phyloP scores from a whole-genome alignment of 805 yeast genomes.

The Priceomyces castillae region DNA sequence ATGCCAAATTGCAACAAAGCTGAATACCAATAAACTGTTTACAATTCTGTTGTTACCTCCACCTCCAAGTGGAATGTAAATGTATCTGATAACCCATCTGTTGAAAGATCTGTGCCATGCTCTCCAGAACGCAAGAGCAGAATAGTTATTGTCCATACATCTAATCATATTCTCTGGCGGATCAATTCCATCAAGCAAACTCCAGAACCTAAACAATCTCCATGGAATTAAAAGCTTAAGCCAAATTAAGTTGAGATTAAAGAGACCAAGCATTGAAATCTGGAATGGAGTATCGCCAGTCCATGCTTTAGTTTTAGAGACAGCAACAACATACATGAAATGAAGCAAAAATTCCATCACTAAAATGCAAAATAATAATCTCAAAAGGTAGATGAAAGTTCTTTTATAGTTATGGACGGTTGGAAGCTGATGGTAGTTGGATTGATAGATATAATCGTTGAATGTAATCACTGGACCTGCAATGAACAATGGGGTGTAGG shows the following conservation, averaged over 20 bases:
- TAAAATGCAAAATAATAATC: slow-evolving; percentile 70
- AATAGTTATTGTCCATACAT: slow-evolving; percentile 90
- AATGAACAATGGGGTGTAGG: slow-evolving; percentile 85
- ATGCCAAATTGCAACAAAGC: slow-evolving; percentile 98
- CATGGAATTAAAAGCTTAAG: slow-evolving; percentile 90
- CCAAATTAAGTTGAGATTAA: slow-evolving; percentile 91
- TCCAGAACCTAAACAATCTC: slow-evolving; percentile 94
- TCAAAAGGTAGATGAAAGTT: slow-evolving; percentile 56
- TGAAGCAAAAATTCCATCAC: slow-evolving; percentile 90
- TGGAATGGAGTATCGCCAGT: slow-evolving; percentile 85
- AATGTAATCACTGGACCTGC: slow-evolving; percentile 95
- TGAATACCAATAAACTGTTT: slow-evolving; percentile 80
- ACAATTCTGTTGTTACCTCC: slow-evolving; percentile 70
- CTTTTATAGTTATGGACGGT: slow-evolving; percentile 54
- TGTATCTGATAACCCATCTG: slow-evolving; percentile 83
- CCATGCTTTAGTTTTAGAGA: slow-evolving; percentile 89
- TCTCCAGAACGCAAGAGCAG: slow-evolving; percentile 95
- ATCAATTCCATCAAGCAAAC: slow-evolving; percentile 86
- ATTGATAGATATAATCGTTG: slow-evolving; percentile 85
- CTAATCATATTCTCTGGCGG: slow-evolving; percentile 98
- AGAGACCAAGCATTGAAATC: slow-evolving; percentile 89
- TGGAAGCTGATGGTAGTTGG: slow-evolving; percentile 49
- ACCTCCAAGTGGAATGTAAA: slow-evolving; percentile 85
- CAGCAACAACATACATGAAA: slow-evolving; percentile 89
- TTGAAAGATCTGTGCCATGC: slow-evolving; percentile 97